Evolutionary conservation across 768 basidiomycete species (phyloP).

Genomic region (Tricholoma saponaceum): DNA sequence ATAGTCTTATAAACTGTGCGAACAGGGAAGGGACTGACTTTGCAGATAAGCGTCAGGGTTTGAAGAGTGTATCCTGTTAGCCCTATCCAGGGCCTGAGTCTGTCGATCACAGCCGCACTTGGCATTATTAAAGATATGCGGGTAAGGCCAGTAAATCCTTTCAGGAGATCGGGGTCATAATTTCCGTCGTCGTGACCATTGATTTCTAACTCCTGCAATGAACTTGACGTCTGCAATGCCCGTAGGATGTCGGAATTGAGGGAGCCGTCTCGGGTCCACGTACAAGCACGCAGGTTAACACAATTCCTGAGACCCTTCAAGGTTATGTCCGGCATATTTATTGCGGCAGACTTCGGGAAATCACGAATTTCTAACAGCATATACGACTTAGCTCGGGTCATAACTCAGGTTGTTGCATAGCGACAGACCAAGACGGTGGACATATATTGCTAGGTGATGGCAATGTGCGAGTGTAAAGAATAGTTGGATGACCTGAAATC

Average conservation of each 20-base stretch:
- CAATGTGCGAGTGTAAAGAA: constrained; percentile 56
- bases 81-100: constrained; percentile 49
- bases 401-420: background rate
- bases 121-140: constrained; percentile 77
- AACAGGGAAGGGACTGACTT: constrained; percentile 35
- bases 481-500: constrained; percentile 51
- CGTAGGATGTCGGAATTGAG: constrained; percentile 54
- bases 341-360: constrained; percentile 55
- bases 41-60: constrained; percentile 65
- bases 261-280: constrained; percentile 81
- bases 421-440: constrained; percentile 53
- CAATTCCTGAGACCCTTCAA: constrained; percentile 57
- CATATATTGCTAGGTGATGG: constrained; percentile 53
- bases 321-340: constrained; percentile 36
- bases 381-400: background rate
- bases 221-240: constrained; percentile 38
- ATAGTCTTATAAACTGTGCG: background rate
- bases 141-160: constrained; percentile 45
- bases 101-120: constrained; percentile 44
- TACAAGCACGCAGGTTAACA: constrained; percentile 54
- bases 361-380: constrained; percentile 57
- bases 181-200: constrained; percentile 61
- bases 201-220: constrained; percentile 59
- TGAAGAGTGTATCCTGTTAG: constrained; percentile 42
- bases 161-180: constrained; percentile 51